Percentiles rank a stretch among this genome's conserved stretches.
Conservation (phyloP, 768 basidiomycete species). For the Chiua virens region DNA sequence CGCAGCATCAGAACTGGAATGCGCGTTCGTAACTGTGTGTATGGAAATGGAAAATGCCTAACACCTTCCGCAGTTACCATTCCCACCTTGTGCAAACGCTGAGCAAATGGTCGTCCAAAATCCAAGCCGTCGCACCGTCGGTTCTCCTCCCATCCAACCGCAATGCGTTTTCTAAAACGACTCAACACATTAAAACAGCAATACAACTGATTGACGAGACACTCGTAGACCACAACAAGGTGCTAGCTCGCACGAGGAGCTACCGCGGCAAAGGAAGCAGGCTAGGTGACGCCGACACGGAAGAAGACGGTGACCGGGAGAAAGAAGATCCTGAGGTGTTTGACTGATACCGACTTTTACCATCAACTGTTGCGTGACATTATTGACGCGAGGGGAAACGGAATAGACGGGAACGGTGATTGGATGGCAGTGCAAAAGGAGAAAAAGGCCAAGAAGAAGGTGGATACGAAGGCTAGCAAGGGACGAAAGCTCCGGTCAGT, state of each 20-base stretch:
- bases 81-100: slow-evolving; percentile 75
- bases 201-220: slow-evolving; percentile 79
- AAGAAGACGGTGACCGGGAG: slow-evolving; percentile 36
- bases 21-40: slow-evolving; percentile 41
- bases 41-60: slow-evolving; percentile 2
- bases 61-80: slow-evolving; percentile 48
- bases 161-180: slow-evolving; percentile 64
- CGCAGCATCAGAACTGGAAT: slow-evolving; percentile 47
- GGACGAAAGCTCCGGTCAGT: slow-evolving; percentile 85
- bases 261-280: slow-evolving; percentile 50
- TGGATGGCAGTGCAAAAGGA: slow-evolving; percentile 68
- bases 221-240: slow-evolving; percentile 53
- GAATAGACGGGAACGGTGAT: slow-evolving; percentile 47
- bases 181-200: slow-evolving; percentile 59
- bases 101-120: slow-evolving; percentile 93
- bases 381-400: slow-evolving; percentile 64
- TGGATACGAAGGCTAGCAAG: slow-evolving; percentile 96
- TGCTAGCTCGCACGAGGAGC: slow-evolving; percentile 63
- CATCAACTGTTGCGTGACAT: slow-evolving; percentile 89
- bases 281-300: slow-evolving; percentile 35
- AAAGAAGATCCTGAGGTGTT: slow-evolving; percentile 54
- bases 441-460: slow-evolving; percentile 77
- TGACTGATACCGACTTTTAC: slow-evolving; percentile 92
- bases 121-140: slow-evolving; percentile 87
- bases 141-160: slow-evolving; percentile 68